Percentiles rank a stretch among this genome's conserved stretches.
Conservation (phyloP, 2,329 filamentous ascomycete species). For the Ustulina deusta region DNA sequence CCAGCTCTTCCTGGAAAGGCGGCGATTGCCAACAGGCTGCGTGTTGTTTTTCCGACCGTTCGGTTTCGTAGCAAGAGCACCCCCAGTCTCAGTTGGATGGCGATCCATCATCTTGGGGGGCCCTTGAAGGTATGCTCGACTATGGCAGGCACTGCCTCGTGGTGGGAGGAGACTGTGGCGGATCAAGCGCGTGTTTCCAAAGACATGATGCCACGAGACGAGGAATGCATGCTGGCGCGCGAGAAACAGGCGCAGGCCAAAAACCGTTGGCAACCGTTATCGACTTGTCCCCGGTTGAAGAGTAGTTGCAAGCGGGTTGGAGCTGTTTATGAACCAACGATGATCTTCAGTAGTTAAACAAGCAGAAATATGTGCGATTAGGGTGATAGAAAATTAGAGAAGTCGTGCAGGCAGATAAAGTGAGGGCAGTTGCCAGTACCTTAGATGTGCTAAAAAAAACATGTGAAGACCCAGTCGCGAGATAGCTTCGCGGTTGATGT, state of each 20-base stretch:
- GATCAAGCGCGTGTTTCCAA: conserved; percentile 40
- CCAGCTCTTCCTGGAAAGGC: conserved; percentile 33
- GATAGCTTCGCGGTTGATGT: conserved; percentile 26
- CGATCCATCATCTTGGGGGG: conserved; percentile 42
- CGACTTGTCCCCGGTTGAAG: not conserved
- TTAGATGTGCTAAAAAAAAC: conserved; percentile 1
- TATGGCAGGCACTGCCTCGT: conserved; percentile 7
- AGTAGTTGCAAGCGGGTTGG: not conserved
- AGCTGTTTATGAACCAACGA: not conserved
- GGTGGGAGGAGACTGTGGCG: not conserved
- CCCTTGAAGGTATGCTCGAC: not conserved
- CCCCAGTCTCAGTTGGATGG: conserved; percentile 36
- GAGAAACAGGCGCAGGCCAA: conserved; percentile 5
- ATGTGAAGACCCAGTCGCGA: conserved; percentile 26
- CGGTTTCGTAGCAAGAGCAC: conserved; percentile 44
- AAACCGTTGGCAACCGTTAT: not conserved
- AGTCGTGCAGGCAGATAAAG: not conserved
- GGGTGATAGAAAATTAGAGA: too few relatives aligned
- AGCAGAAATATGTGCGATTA: not conserved
- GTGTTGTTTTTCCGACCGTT: conserved; percentile 44
- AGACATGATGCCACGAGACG: conserved; percentile 18
- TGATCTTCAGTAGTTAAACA: not conserved
- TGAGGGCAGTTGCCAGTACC: not conserved
- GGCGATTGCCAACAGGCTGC: conserved; percentile 40
- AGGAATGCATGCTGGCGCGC: conserved; percentile 36